Evolutionary conservation across 306 rosid genomes (phyloP).

Genomic region (Herpetospermum pedunculosum): DNA sequence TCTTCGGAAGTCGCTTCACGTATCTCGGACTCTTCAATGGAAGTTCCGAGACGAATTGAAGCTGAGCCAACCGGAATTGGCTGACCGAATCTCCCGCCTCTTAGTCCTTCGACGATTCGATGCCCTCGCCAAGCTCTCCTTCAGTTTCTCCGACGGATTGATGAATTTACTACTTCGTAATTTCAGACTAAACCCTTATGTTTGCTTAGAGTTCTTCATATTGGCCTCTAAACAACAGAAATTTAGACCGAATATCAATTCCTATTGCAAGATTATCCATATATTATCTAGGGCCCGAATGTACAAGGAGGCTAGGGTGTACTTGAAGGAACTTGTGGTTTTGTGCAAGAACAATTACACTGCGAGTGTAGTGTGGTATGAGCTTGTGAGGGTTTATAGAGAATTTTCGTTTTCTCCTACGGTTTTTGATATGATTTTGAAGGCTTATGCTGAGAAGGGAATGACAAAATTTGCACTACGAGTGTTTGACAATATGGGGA

Average conservation of each 20-base stretch:
- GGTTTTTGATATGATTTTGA: constrained; percentile 64
- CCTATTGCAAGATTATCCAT: constrained; percentile 57
- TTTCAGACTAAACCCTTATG: constrained; percentile 47
- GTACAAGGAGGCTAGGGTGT: constrained; percentile 37
- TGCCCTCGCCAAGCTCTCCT: constrained; percentile 34
- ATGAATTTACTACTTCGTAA: constrained; percentile 55
- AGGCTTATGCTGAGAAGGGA: constrained; percentile 48
- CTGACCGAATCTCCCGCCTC: constrained; percentile 55
- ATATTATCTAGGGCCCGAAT: constrained; percentile 55
- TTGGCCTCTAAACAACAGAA: constrained; percentile 40
- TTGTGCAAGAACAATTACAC: constrained; percentile 37
- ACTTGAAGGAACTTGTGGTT: constrained; percentile 26
- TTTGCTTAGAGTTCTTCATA: constrained; percentile 42
- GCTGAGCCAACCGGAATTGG: constrained; percentile 29
- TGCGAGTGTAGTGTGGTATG: constrained; percentile 24
- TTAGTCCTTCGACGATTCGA: constrained; percentile 48
- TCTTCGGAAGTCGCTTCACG: constrained; percentile 25
- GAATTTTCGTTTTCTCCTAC: constrained; percentile 46
- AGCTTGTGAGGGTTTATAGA: constrained; percentile 30
- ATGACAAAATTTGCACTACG: constrained; percentile 44
- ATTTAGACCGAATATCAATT: constrained; percentile 43
- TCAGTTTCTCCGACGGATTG: constrained; percentile 51
- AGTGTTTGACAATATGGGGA: constrained; percentile 67
- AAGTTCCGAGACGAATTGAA: constrained; percentile 47
- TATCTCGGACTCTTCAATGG: constrained; percentile 41